These are phyloP conservation scores for Saraca asoca DNA, from an alignment of 331 rosid species.

Conservation along the genomic window DNA sequence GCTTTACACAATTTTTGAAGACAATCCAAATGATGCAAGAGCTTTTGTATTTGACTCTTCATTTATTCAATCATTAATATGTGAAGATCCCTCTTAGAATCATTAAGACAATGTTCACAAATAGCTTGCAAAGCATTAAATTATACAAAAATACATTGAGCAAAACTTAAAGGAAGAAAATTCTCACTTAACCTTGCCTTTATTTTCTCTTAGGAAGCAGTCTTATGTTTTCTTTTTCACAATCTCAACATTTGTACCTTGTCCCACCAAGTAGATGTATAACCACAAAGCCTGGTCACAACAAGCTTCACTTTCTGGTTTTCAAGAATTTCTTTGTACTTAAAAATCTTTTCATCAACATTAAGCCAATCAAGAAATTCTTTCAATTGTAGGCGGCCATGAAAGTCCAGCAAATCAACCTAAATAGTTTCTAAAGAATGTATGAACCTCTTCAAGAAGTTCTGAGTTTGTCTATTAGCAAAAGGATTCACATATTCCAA, in stretches of 20 bases:
- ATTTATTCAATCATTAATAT: no score
- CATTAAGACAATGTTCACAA: no score
- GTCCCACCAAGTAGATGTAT: constrained; percentile 10
- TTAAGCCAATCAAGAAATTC: neutral
- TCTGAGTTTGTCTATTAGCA: neutral
- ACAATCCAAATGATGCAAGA: no score
- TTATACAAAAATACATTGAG: no score
- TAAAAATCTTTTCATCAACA: neutral
- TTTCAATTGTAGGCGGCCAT: neutral
- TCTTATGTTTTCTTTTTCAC: neutral
- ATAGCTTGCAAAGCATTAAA: no score
- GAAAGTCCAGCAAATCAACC: neutral
- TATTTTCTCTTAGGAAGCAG: neutral
- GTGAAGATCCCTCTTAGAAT: no score
- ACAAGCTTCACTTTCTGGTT: neutral
- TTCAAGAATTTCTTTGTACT: neutral
- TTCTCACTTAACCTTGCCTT: no score
- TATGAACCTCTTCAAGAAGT: neutral
- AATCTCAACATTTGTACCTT: neutral
- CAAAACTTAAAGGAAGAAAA: no score
- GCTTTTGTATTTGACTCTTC: neutral
- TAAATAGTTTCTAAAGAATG: neutral
- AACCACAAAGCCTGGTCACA: neutral
- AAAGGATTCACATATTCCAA: neutral
- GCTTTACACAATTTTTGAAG: no score